Conservation (phyloP, 768 basidiomycete genomes). For the Termitomyces sp. region DNA sequence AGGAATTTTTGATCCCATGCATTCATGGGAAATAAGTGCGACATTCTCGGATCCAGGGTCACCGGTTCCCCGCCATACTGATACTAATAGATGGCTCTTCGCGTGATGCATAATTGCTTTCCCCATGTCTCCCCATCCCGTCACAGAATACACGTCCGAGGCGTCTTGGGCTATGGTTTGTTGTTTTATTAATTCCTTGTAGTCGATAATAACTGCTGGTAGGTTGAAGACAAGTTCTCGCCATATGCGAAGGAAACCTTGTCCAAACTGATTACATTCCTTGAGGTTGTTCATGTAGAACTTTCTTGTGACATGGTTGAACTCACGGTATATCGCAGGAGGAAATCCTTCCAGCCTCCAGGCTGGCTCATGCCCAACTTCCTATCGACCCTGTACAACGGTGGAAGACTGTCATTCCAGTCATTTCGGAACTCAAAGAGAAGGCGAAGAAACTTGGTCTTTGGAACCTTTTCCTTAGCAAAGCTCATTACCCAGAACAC, state of each 20-base stretch:
- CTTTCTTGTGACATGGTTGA: neutral
- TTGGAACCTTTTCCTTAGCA: slow-evolving; percentile 97
- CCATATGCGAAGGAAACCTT: slow-evolving; percentile 84
- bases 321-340: slow-evolving; percentile 43
- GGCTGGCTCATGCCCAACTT: slow-evolving; percentile 75
- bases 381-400: slow-evolving; percentile 66
- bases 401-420: slow-evolving; percentile 80
- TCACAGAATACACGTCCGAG: slow-evolving; percentile 72
- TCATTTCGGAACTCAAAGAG: slow-evolving; percentile 79
- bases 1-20: neutral
- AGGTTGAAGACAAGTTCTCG: slow-evolving; percentile 93
- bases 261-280: slow-evolving; percentile 75
- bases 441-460: slow-evolving; percentile 86
- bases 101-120: slow-evolving; percentile 1
- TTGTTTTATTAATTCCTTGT: slow-evolving; percentile 1
- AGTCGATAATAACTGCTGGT: neutral
- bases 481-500: slow-evolving; percentile 83
- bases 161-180: slow-evolving; percentile 85
- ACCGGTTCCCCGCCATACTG: slow-evolving; percentile 5
- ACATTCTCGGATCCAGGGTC: slow-evolving; percentile 8
- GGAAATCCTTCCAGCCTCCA: slow-evolving; percentile 78
- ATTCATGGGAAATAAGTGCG: neutral
- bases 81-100: neutral
- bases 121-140: slow-evolving; percentile 59
- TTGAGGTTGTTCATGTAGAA: slow-evolving; percentile 49